These are phyloP conservation scores for Oryza nivara DNA, from an alignment of 176 grass and related monocot species.

Conservation along the genomic window DNA sequence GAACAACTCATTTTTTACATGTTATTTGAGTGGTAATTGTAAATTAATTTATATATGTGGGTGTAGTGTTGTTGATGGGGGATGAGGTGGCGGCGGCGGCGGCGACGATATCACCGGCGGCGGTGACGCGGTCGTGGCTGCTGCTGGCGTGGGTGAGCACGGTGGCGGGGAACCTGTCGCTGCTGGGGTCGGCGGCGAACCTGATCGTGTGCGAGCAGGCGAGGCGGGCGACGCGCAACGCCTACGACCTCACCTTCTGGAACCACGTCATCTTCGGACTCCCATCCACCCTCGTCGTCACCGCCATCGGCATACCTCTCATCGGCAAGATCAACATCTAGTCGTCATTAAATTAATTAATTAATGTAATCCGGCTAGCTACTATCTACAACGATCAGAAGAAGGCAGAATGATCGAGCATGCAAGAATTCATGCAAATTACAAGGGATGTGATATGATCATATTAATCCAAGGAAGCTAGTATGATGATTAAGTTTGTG, in stretches of 20 bases:
- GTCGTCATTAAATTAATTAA: background rate
- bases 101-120: conserved; percentile 58
- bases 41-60: no score
- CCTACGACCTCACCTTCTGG: conserved; percentile 83
- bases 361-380: background rate
- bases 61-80: conserved; percentile 80
- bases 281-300: conserved; percentile 84
- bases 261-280: conserved; percentile 75
- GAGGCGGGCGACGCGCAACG: conserved; percentile 57
- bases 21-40: no score
- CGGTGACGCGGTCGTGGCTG: conserved; percentile 82
- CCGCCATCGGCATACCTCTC: conserved; percentile 78
- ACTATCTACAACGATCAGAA: background rate
- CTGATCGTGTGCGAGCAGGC: conserved; percentile 99
- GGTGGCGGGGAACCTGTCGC: conserved; percentile 94
- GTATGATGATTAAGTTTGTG: background rate
- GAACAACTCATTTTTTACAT: no score
- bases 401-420: background rate
- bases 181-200: conserved; percentile 97
- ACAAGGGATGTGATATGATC: background rate
- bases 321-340: conserved; percentile 57
- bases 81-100: conserved; percentile 76
- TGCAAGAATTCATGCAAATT: background rate
- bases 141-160: conserved; percentile 98
- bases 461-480: background rate